Conservation (phyloP, 2,329 filamentous ascomycete genomes). For the Alternaria novae-zelandiae region DNA sequence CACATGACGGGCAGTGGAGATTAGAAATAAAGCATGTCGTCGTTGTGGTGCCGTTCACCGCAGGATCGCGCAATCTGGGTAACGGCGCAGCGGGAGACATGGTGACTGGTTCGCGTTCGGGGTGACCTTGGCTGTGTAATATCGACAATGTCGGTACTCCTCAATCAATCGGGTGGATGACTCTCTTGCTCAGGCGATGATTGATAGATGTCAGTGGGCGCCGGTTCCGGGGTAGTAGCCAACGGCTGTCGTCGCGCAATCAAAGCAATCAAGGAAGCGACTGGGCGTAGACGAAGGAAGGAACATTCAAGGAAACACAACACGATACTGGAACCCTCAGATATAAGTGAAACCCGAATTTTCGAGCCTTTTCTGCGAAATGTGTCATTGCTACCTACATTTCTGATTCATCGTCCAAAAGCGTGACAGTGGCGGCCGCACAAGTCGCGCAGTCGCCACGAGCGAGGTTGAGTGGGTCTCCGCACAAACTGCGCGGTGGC, state of each 20-base stretch:
- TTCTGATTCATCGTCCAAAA: constrained; percentile 1
- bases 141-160: constrained; percentile 10
- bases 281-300: constrained; percentile 16
- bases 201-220: constrained; percentile 14
- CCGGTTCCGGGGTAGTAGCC: constrained; percentile 19
- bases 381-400: constrained; percentile 20
- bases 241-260: constrained; percentile 29
- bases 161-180: constrained; percentile 6
- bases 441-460: constrained; percentile 28
- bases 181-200: constrained; percentile 17
- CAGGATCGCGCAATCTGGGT: constrained; percentile 18
- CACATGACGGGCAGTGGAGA: constrained; percentile 79
- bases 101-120: background rate
- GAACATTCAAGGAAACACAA: background rate
- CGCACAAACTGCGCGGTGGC: constrained; percentile 26
- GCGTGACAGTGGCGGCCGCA: constrained; percentile 20
- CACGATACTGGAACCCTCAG: background rate
- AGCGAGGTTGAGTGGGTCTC: constrained; percentile 10
- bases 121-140: constrained; percentile 22
- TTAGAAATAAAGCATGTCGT: constrained; percentile 74
- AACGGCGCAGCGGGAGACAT: constrained; percentile 23
- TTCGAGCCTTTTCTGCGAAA: constrained; percentile 4
- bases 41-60: constrained; percentile 24
- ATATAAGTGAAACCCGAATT: background rate
- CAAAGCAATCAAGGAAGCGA: constrained; percentile 26